Evolutionary conservation across 2,329 filamentous ascomycete genomes (phyloP).

Genomic region (Tolypocladium sp.): DNA sequence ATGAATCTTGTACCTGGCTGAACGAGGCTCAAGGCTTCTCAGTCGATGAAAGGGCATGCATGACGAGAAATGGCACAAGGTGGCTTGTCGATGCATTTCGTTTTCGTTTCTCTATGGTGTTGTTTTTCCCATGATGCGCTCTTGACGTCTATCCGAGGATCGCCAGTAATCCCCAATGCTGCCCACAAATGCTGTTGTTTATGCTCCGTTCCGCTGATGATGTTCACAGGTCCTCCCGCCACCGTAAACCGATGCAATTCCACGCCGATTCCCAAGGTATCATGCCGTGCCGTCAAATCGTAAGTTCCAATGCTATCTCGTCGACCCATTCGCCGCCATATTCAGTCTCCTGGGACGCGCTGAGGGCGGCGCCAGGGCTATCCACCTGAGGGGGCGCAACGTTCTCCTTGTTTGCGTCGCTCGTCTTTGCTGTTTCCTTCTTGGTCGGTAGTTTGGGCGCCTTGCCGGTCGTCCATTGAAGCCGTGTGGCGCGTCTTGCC

Average conservation of each 20-base stretch:
- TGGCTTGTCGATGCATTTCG: neutral
- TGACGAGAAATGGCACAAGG: neutral
- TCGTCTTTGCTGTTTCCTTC: neutral
- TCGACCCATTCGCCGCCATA: constrained; percentile 30
- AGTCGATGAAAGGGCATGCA: too few relatives aligned
- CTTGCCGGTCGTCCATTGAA: neutral
- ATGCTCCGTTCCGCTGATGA: neutral
- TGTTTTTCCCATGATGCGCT: neutral
- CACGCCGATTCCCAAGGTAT: neutral
- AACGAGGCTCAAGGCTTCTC: neutral
- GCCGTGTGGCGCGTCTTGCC: neutral
- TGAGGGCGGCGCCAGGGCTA: neutral
- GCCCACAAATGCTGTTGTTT: neutral
- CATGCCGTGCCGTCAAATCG: constrained; percentile 4
- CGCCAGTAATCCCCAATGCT: neutral
- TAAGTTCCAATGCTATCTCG: constrained; percentile 21
- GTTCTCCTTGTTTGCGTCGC: constrained; percentile 15
- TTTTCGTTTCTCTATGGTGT: neutral
- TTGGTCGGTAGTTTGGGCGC: neutral
- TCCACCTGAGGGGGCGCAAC: constrained; percentile 2
- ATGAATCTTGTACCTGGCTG: neutral
- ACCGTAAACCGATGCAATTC: neutral
- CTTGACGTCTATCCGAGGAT: neutral
- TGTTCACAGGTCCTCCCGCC: neutral
- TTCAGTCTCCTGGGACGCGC: constrained; percentile 26